Base-by-base conservation (phyloP, 805 yeast genomes). In the Citeromyces nyonsensis region DNA sequence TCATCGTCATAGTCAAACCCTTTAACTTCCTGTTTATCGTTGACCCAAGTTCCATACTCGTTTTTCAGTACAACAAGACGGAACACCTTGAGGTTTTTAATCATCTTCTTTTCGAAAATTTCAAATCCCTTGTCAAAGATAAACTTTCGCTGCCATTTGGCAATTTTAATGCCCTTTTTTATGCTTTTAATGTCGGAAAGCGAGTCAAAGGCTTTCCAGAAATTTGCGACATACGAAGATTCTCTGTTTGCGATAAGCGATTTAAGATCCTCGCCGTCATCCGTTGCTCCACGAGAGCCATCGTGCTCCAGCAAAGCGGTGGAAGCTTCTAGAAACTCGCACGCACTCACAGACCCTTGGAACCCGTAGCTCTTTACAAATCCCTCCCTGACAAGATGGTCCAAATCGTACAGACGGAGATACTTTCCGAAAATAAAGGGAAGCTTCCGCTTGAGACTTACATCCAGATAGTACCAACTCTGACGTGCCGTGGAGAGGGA, bases 401-500 rank as follows among this genome's bases (percentile, higher is more conserved):
- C 91, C 22, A 91, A 58, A 4, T 91, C 95, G 48, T 80, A 85
- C 34, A 69, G 57, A 1, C 76, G 79, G 7, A 83, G 57, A 36
- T 82, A 80, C 42, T 71, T 73, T 37, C 61, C 66, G 45, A 91
- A 79, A 14, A 82, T 75, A 10, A 61, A 49, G 14, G 78, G 76
- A 15, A 91, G 56, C 38, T 73, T 77, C 35, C 75, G 71, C 49
- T 91, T 93, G 33, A 88, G 61, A 7, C 66, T 64, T 26, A 81
- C 69, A 48, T 84, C 91, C 75, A 88, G 72, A 49, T 88, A 93
- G 15, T 78, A 63, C 97, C 97, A 91, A 35, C 74, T 74, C 51
- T 91, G 95, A 45, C 76, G 79, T 0, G 97, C 91, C n/a, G 78
- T 75, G 5, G 73, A 77, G 31, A 91, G 59, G 1, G 95, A 77